Base-by-base conservation (phyloP, 148 eudicot genomes). In the Rhododendron kiyosumense region DNA sequence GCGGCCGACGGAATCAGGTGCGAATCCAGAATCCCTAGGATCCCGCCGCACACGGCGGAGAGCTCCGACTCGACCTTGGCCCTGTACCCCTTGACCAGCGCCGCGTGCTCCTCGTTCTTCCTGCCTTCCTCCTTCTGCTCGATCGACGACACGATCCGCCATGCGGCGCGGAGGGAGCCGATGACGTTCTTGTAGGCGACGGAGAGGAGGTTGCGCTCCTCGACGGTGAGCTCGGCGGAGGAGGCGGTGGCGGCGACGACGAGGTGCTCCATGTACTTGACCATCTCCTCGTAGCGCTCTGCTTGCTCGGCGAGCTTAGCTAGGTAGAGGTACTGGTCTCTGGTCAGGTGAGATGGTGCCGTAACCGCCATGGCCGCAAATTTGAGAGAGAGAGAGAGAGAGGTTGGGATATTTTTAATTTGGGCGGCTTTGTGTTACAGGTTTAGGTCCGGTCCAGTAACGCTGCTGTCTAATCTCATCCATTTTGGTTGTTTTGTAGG, bases 221-320 rank as follows among this genome's bases (percentile, higher is more conserved):
- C 87, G 3, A 86, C 74, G 71, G 84, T 86, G 26, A 86, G 87
- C 73, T 86, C 36, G 71, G 13, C 79, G 36, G 61, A 67, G 22
- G 51, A 30, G 80, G 84, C n/a, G 34, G 71, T 46, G 45, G 67
- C 4, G 48, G 49, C 69, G 49, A 36, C 34, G 49, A 86, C 84
- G 49, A 86, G 80, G 57, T 86, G 81, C 38, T 86, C 84, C 87
- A 86, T 81, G 87, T 67, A 81, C 26, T 38, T 41, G 5, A 86
- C 87, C 87, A 86, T 81, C 82, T 86, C 87, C 30, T 86, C 87
- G 85, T 86, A 86, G 30, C 85, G 84, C 87, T 86, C 87, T 12
- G 87, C 85, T 54, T 85, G 87, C 43, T 85, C 87, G 14, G 87
- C 84, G 17, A 85, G 81, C 41, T 85, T 85, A 36, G 87, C 79